Base-by-base conservation (phyloP, 176 grass and related monocot genomes). In the Aegilops umbellulata region DNA sequence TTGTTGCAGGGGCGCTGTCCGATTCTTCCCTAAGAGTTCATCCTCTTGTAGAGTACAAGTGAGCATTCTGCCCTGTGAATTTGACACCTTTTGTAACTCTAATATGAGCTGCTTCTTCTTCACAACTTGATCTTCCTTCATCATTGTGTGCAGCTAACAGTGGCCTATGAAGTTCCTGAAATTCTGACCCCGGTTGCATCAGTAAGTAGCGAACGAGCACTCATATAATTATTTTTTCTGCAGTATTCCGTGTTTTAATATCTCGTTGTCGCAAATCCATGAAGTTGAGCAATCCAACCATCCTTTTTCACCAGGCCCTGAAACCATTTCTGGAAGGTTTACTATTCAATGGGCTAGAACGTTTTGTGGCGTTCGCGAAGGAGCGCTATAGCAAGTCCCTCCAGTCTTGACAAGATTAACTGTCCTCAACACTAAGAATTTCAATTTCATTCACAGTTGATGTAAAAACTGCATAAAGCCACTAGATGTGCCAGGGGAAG, bases 41-140 rank as follows among this genome's bases (percentile, higher is more conserved):
- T 91, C 92, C 11, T 88, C 97, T 35, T 99, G 97, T 78, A 93
- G 88, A 96, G 73, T 99, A 84, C 93, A 99, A 86, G 94, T 99
- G 51, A 92, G 86, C 57, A 65, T 65, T 77, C 36, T 19, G 23
- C 23, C 68, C 10, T 68, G 3, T 39, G 68, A 80, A 60, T 76
- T 65, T 87, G 75, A 80, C 2, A 61, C 1, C 15, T 13, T 13
- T 68, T 78, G 6, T 76, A 13, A 84, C 65, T 32, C 57, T 31
- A n/a, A 36, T 7, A 6, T 64, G 57, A 61, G 20, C 63, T 29
- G 20, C 68, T 29, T 13, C n/a, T 71, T 70, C 2, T 87, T 81
- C n/a, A 62, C 17, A 60, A 64, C 74, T 82, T 87, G 35, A 44
- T 61, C 7, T 83, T 46, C 60, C 12, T 66, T 58, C 44, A 73